Evolutionary conservation across 1,284 basidiomycete genomes (phyloP).

Genomic region (Apiotrichum laibachii): DNA sequence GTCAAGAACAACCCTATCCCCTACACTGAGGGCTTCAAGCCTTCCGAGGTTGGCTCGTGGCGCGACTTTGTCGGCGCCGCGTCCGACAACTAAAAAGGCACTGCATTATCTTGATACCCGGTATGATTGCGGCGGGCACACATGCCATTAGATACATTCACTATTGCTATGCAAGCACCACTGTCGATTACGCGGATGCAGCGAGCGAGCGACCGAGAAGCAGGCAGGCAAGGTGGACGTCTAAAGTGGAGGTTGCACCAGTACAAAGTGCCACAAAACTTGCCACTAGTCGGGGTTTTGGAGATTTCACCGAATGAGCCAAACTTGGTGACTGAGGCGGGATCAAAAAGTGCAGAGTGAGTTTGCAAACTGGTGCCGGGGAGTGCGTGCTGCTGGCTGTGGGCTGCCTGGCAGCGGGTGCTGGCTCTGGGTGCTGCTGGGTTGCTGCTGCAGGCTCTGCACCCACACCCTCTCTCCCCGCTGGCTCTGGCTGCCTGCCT

Average conservation of each 20-base stretch:
- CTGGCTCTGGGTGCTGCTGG: too few relatives aligned
- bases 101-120: constrained; percentile 15
- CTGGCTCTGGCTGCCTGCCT: background rate
- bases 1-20: constrained; percentile 73
- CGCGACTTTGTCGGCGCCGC: constrained; percentile 70
- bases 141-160: constrained; percentile 14
- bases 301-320: background rate
- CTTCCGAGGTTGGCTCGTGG: constrained; percentile 91
- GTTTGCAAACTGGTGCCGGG: too few relatives aligned
- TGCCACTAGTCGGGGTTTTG: background rate
- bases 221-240: background rate
- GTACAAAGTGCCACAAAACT: background rate
- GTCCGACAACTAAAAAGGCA: constrained; percentile 25
- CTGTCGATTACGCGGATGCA: background rate
- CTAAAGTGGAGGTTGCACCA: background rate
- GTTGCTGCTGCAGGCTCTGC: too few relatives aligned
- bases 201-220: too few relatives aligned
- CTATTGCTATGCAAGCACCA: constrained; percentile 16
- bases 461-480: too few relatives aligned
- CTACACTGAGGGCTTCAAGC: constrained; percentile 86
- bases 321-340: too few relatives aligned
- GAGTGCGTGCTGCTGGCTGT: too few relatives aligned
- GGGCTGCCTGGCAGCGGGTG: background rate
- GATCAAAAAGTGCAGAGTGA: too few relatives aligned
- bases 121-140: constrained; percentile 2